Evolutionary conservation across 2,329 filamentous ascomycete species (phyloP), one percentile per base, ranked within the genome.

Genomic region (Pezicula rhizophila): DNA sequence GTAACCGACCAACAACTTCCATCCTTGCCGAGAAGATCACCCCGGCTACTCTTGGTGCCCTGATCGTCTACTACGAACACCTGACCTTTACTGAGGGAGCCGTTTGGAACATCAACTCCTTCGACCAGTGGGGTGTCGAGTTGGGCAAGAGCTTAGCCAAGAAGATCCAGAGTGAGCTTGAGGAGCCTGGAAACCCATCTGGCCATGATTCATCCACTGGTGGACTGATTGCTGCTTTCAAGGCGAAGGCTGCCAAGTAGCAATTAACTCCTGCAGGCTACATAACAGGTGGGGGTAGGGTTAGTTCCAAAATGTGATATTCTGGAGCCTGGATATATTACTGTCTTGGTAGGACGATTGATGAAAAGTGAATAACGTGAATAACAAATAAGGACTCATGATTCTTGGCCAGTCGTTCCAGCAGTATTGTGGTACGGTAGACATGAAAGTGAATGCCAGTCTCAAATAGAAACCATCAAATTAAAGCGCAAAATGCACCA

Each of bases 71-170:
- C 80, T 99, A 99, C 72, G 93, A 99, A 79, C 93, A 99, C 74
- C 74, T 97, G 53, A 97, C 93, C 49, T 99, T 99, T 71, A 95
- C 89, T 34, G 93, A 99, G 75, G 93, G 93, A 63, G 92, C 91
- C 46, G 78, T 99, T 67, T 99, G 93, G 93, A 95, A 97, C 75
- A 96, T 99, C 78, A 99, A 99, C 82, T 90, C 85, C 65, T 99
- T 97, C 67, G 93, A 99, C 74, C 93, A 99, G 78, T 99, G 93
- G 93, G 93, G 93, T 73, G 93, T 99, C 40, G 93, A 99, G 78
- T 77, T 99, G 54, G 93, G 93, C 69, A 99, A 99, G 85, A 84
- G 86, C 37, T 76, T 99, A 58, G 93, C 93, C 53, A 97, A 92
- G 84, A 91, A 89, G 75, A 90, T 91, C 56, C 84, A 89, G 61